Evolutionary conservation across 2,329 filamentous ascomycete genomes (phyloP), one percentile per base, ranked within the genome.

Genomic region (Sporothrix sp.): DNA sequence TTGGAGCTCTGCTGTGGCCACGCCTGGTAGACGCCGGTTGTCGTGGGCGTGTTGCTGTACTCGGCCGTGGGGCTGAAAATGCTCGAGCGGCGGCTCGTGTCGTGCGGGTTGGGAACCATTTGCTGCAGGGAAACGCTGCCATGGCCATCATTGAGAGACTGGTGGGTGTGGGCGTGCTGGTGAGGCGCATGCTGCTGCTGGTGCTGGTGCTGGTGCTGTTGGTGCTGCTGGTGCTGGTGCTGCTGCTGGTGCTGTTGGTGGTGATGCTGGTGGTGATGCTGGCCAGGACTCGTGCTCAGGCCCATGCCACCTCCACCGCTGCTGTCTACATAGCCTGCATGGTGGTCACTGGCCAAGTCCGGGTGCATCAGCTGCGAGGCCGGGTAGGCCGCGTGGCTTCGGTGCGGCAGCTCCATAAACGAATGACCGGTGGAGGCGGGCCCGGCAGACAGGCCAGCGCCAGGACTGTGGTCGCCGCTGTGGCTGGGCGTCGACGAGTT

Each of bases 351-450:
- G 14, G 63, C 53, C 36, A 76, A 65, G 7, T 71, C 73, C 1
- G 68, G 55, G 28, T 66, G 62, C 47, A 75, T 62, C 48, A 74
- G 65, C n/a, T 66, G 60, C 7, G 68, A 59, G 62, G 57, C 55
- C 68, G 74, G 37, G 69, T 68, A 25, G 60, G 63, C 23, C 13
- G 46, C 20, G 21, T 54, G 52, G 10, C 62, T 63, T 40, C 73
- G 68, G 46, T 73, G 64, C 0, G 72, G 68, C 30, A 76, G 60
- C 1, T 75, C 70, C 37, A 74, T 62, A 51, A 69, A 72, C 0
- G 35, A 11, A 23, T 45, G 46, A 6, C 16, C 9, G 1, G 38
- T 2, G 5, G 38, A 21, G 18, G 30, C 25, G 20, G 48, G 21
- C 6, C 23, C 25, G 16, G 5, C 54, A n/a, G 13, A 54, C 52